A percentile compares a stretch with the other conserved stretches of the same genome.
Conservation (phyloP, 441 rosid genomes). For the Flueggea neowawraea region DNA sequence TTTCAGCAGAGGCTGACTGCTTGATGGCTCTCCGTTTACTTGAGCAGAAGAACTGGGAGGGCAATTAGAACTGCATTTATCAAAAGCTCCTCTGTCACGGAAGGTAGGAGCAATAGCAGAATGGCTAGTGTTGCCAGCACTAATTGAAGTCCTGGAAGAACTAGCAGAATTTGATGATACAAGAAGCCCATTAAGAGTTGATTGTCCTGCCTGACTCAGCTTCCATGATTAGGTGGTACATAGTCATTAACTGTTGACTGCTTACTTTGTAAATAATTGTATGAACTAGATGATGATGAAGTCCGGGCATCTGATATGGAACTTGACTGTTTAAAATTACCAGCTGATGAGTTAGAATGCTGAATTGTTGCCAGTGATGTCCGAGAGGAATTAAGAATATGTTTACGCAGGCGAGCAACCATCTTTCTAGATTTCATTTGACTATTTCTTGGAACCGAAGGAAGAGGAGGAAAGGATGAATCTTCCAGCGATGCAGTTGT, state of each 20-base stretch:
- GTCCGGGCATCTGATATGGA: too few species aligned
- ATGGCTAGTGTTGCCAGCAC: conserved; percentile 42
- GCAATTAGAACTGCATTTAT: conserved; percentile 51
- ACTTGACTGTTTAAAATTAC: too few species aligned
- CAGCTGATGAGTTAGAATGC: too few species aligned
- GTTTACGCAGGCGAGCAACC: conserved; percentile 57
- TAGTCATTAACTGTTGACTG: conserved; percentile 16
- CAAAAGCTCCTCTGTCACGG: conserved; percentile 31
- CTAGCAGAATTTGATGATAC: conserved; percentile 14
- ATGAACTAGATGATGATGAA: too few species aligned
- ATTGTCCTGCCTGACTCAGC: conserved; percentile 33
- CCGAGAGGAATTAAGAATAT: too few species aligned
- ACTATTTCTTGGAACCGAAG: conserved; percentile 31
- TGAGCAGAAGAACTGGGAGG: conserved; percentile 71
- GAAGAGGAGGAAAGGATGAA: conserved; percentile 92
- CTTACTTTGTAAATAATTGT: too few species aligned
- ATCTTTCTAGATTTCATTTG: conserved; percentile 47
- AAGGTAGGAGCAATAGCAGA: conserved; percentile 76
- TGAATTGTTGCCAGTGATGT: too few species aligned
- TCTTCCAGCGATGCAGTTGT: conserved; percentile 50
- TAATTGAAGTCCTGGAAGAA: conserved; percentile 26
- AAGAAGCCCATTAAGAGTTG: conserved; percentile 25
- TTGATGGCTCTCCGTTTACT: conserved; percentile 31
- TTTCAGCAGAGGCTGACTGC: conserved; percentile 27
- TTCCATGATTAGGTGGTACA: conserved; percentile 33